A percentile compares a stretch with the other conserved stretches of the same genome.
These are phyloP conservation scores for Lecanosticta acicola DNA, from an alignment of 2,329 filamentous ascomycete genomes.

Conservation along the genomic window DNA sequence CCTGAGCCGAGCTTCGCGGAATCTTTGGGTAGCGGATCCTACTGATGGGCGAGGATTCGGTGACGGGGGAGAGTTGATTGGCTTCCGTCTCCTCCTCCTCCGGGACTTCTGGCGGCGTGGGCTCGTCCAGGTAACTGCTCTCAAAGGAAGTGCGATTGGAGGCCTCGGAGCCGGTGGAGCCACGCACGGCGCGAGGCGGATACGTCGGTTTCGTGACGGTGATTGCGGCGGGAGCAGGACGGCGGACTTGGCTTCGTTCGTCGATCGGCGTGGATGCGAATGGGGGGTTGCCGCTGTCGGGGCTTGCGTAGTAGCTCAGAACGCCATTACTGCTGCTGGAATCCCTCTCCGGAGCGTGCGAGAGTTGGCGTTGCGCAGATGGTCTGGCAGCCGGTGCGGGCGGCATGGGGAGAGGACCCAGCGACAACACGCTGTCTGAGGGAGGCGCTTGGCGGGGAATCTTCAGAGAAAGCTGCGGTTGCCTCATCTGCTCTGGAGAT, in stretches of 20 bases:
- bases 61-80: slow-evolving; percentile 39
- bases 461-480: slow-evolving; percentile 20
- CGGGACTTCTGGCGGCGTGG: slow-evolving; percentile 39
- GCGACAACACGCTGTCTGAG: slow-evolving; percentile 2
- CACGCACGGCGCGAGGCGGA: slow-evolving; percentile 21
- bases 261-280: slow-evolving; percentile 21
- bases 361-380: background rate
- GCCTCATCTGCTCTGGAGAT: slow-evolving; percentile 14
- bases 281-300: slow-evolving; percentile 21
- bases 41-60: slow-evolving; percentile 39
- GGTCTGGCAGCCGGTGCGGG: slow-evolving; percentile 7
- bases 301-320: slow-evolving; percentile 31
- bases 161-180: slow-evolving; percentile 24
- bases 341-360: slow-evolving; percentile 6
- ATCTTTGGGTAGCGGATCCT: slow-evolving; percentile 45
- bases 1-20: slow-evolving; percentile 43
- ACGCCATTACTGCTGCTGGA: slow-evolving; percentile 15
- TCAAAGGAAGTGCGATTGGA: slow-evolving; percentile 43
- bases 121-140: slow-evolving; percentile 40
- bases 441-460: slow-evolving; percentile 18
- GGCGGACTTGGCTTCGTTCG: slow-evolving; percentile 21
- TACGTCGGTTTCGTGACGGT: slow-evolving; percentile 21
- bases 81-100: slow-evolving; percentile 40
- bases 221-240: slow-evolving; percentile 19
- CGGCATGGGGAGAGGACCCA: slow-evolving; percentile 7